These are phyloP conservation scores for Neurospora hispaniola DNA, from an alignment of 495 filamentous ascomycete genomes.

Conservation along the genomic window DNA sequence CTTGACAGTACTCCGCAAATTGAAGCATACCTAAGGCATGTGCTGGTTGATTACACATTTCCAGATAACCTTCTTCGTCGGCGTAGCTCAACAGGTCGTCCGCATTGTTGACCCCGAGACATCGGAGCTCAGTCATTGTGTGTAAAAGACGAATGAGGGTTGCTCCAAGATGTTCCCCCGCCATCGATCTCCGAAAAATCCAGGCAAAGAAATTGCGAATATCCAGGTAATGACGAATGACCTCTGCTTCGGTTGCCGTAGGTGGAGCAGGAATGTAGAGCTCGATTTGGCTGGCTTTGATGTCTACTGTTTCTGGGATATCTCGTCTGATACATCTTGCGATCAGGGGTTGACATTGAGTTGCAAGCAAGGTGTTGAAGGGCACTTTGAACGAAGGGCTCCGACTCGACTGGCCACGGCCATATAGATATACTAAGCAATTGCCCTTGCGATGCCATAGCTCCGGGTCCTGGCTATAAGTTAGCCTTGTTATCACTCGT, in stretches of 20 bases:
- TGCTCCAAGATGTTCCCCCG: slow-evolving; percentile 47
- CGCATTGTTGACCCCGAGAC: slow-evolving; percentile 34
- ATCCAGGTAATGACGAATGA: slow-evolving; percentile 47
- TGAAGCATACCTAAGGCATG: slow-evolving; percentile 50
- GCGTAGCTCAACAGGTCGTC: slow-evolving; percentile 45
- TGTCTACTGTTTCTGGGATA: slow-evolving; percentile 6
- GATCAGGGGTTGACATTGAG: slow-evolving; percentile 42
- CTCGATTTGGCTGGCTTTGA: slow-evolving; percentile 27
- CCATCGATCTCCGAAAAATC: slow-evolving; percentile 47
- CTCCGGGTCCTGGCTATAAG: slow-evolving; percentile 42
- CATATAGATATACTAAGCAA: slow-evolving; percentile 53
- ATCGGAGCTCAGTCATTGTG: slow-evolving; percentile 46
- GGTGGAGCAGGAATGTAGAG: slow-evolving; percentile 54
- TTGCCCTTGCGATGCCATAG: slow-evolving; percentile 53
- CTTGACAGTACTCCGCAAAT: slow-evolving; percentile 48
- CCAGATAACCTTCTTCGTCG: slow-evolving; percentile 49
- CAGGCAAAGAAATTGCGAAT: slow-evolving; percentile 63
- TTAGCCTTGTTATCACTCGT: neutral
- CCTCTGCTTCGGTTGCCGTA: slow-evolving; percentile 34
- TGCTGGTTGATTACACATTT: slow-evolving; percentile 46
- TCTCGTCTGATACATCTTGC: slow-evolving; percentile 34
- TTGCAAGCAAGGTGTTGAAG: slow-evolving; percentile 37
- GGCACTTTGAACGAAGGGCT: slow-evolving; percentile 51
- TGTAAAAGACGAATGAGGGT: slow-evolving; percentile 47
- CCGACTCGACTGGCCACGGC: slow-evolving; percentile 44